Base-by-base conservation (phyloP, 768 basidiomycete genomes). In the Auricularia auricula-judae region DNA sequence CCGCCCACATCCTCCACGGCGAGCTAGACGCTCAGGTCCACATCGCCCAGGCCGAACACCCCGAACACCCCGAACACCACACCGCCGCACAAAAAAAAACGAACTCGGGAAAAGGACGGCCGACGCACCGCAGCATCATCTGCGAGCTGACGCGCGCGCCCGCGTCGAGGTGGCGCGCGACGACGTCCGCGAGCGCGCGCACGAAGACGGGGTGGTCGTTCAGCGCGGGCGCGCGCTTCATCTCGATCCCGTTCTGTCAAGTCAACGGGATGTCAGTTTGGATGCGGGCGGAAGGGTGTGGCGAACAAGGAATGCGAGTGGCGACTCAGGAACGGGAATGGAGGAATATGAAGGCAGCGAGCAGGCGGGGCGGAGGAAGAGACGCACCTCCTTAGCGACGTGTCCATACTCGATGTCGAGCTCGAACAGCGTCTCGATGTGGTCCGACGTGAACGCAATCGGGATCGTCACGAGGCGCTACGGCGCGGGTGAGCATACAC, bases 371-470 rank as follows among this genome's bases (percentile, higher is more conserved):
- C 1, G 39, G 39, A 29, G 11, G 29, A 8, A 18, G 36, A 2
- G n/a, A 72, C 84, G 72, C 70, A 94, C 94, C 85, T 96, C 87
- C 73, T 82, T 82, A 8, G 91, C 97, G 76, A 98, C 95, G 76
- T 86, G 87, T 65, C 82, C 82, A 71, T 98, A 97, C 74, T 99
- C 97, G 63, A 95, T 74, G 74, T 99, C 97, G 61, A 98, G 81
- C 77, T 99, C 97, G 71, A 91, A 98, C 61, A 99, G 79, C 29
- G 97, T 99, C 80, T 99, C 97, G 71, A 99, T 98, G 74, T 99
- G 97, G 76, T 99, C 97, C 73, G 89, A 94, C 14, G 97, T 99
- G 78, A 99, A 99, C 33, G 97, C 97, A 67, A 99, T 94, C 0
- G 97, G 97, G 5, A 99, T 85, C 44, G 98, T 78, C 64, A 98